A percentile compares a stretch with the other conserved stretches of the same genome.
These are phyloP conservation scores for Epichloe coenophiala DNA, from an alignment of 2,329 filamentous ascomycete species.

Conservation along the genomic window DNA sequence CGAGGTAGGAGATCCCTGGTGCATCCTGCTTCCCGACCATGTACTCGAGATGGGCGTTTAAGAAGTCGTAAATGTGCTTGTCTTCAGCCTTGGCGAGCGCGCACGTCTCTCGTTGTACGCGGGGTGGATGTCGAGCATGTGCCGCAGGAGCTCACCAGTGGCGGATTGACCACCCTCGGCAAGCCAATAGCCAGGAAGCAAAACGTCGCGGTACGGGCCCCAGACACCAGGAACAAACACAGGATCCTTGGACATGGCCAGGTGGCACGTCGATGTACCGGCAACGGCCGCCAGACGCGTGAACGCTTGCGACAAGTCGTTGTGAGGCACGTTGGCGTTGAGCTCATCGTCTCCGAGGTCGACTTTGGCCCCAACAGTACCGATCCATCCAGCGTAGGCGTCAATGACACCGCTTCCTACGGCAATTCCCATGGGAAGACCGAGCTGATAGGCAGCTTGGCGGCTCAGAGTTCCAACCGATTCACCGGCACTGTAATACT, in stretches of 20 bases:
- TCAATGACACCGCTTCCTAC: conserved; percentile 96
- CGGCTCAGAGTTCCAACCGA: conserved; percentile 75
- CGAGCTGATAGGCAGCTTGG: conserved; percentile 69
- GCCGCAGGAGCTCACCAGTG: conserved; percentile 85
- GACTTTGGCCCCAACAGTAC: conserved; percentile 95
- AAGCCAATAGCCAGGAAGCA: conserved; percentile 90
- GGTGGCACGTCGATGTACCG: conserved; percentile 91
- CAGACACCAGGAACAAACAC: conserved; percentile 94
- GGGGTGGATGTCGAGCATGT: conserved; percentile 90
- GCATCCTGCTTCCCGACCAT: conserved; percentile 56
- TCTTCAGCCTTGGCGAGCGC: conserved; percentile 70
- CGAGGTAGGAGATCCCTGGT: conserved; percentile 72
- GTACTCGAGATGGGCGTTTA: conserved; percentile 75
- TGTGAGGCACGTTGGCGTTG: conserved; percentile 53
- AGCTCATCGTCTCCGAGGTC: conserved; percentile 54
- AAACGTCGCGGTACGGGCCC: conserved; percentile 91
- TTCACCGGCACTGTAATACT: conserved; percentile 84
- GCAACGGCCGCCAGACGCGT: conserved; percentile 86
- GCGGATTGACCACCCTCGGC: conserved; percentile 94
- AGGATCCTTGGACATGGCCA: conserved; percentile 86
- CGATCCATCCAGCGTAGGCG: conserved; percentile 96
- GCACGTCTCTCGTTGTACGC: conserved; percentile 59
- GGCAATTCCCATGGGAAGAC: conserved; percentile 74
- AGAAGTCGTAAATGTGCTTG: conserved; percentile 86
- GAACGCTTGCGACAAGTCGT: conserved; percentile 86